phyloP scores from a whole-genome alignment of 768 basidiomycete genomes.

The Pulveroboletus ravenelii region DNA sequence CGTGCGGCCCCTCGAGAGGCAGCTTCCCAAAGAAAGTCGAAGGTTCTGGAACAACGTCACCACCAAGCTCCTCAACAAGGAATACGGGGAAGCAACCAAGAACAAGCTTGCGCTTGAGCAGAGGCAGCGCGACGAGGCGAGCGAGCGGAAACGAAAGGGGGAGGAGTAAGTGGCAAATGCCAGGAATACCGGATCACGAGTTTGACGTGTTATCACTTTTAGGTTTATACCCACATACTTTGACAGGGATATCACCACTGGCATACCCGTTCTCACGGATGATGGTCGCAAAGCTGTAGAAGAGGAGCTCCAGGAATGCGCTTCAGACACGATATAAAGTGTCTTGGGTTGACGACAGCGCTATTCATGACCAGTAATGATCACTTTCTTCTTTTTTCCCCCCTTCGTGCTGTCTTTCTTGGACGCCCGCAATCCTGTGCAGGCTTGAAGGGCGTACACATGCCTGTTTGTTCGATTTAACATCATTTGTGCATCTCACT shows the following conservation, averaged over 20 bases:
- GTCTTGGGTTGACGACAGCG: not conserved
- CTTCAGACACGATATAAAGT: conserved; percentile 14
- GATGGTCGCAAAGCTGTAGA: conserved; percentile 70
- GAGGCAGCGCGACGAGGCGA: conserved; percentile 83
- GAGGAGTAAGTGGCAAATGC: conserved; percentile 53
- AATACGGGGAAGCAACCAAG: conserved; percentile 86
- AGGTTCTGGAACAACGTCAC: conserved; percentile 88
- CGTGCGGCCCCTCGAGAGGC: conserved; percentile 78
- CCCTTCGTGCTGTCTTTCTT: conserved; percentile 7
- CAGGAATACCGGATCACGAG: not conserved
- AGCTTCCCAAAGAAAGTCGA: conserved; percentile 77
- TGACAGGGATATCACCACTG: conserved; percentile 59
- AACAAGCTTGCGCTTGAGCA: conserved; percentile 93
- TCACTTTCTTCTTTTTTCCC: not conserved
- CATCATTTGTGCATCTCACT: conserved; percentile 12
- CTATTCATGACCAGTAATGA: conserved; percentile 11
- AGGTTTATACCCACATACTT: conserved; percentile 79
- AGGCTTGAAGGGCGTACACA: conserved; percentile 2
- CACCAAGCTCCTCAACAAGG: conserved; percentile 67
- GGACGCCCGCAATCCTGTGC: not conserved
- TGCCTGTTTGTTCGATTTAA: conserved; percentile 5
- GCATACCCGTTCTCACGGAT: conserved; percentile 62
- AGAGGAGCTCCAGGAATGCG: conserved; percentile 50
- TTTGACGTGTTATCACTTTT: not conserved
- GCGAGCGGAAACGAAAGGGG: conserved; percentile 79